These are phyloP conservation scores for Cucurbita maxima DNA, from an alignment of 306 rosid species.

Conservation along the genomic window DNA sequence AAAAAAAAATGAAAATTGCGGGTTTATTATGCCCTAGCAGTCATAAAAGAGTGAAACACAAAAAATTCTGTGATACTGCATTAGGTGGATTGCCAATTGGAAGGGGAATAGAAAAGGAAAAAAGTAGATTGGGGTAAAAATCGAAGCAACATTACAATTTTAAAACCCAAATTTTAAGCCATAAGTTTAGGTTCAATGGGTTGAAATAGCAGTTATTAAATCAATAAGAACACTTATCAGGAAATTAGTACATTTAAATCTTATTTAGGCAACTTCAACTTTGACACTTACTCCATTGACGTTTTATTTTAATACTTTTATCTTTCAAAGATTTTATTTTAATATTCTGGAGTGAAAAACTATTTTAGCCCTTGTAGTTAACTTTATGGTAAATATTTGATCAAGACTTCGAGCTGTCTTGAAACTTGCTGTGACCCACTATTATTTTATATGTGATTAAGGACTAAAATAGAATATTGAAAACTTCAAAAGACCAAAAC, in stretches of 20 bases:
- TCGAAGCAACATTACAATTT: not conserved
- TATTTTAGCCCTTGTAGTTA: not conserved
- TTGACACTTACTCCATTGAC: not conserved
- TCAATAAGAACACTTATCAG: not conserved
- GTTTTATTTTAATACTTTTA: not conserved
- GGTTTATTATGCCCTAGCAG: not conserved
- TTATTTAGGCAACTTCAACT: too few species aligned
- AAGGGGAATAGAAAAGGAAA: not conserved
- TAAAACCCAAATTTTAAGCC: not conserved
- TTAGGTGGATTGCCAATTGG: not conserved
- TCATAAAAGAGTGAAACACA: not conserved
- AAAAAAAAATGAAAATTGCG: not conserved
- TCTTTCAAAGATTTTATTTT: not conserved
- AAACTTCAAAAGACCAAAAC: not conserved
- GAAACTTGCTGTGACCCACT: not conserved
- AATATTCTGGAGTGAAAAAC: not conserved
- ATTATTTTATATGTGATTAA: not conserved
- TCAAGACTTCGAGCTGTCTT: not conserved
- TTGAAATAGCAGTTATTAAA: not conserved
- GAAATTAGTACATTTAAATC: not conserved
- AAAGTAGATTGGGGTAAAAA: not conserved
- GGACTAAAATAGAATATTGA: not conserved
- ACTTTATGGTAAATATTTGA: not conserved
- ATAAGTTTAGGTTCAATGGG: not conserved
- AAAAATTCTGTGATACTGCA: not conserved